phyloP scores from a whole-genome alignment of 805 yeast genomes.

The Candida endomychidarum region DNA sequence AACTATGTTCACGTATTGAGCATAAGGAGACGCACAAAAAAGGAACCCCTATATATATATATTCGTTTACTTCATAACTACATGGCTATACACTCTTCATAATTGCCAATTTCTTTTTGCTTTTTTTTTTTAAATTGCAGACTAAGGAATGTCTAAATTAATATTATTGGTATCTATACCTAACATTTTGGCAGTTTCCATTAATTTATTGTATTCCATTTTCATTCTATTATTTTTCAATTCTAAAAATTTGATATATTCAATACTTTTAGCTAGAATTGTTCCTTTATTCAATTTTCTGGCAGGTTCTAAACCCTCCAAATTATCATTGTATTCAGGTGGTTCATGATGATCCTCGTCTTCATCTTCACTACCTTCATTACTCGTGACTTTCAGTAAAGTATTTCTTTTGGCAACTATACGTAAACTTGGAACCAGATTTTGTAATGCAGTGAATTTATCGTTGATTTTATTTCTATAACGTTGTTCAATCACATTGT shows the following conservation, averaged over 20 bases:
- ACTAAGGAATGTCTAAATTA: background rate
- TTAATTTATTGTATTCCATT: slow-evolving; percentile 53
- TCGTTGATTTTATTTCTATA: slow-evolving; percentile 45
- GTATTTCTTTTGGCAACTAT: slow-evolving; percentile 23
- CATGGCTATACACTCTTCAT: too few species aligned
- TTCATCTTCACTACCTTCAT: slow-evolving; percentile 12
- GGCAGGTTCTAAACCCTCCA: slow-evolving; percentile 78
- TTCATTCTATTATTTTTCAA: slow-evolving; percentile 50
- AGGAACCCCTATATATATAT: too few species aligned
- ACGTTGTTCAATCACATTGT: slow-evolving; percentile 44
- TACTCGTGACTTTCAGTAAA: slow-evolving; percentile 17
- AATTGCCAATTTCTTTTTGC: too few species aligned
- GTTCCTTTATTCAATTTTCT: slow-evolving; percentile 75
- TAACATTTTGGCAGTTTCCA: slow-evolving; percentile 34
- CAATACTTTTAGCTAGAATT: slow-evolving; percentile 74
- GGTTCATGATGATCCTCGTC: slow-evolving; percentile 7
- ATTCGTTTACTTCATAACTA: slow-evolving; percentile 6
- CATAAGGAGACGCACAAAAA: too few species aligned
- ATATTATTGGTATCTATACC: slow-evolving; percentile 20
- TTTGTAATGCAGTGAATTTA: slow-evolving; percentile 38
- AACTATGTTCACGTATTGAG: too few species aligned
- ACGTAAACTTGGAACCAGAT: slow-evolving; percentile 40
- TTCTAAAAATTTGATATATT: slow-evolving; percentile 74
- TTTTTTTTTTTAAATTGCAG: background rate
- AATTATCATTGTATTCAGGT: slow-evolving; percentile 28